A percentile compares a stretch with the other conserved stretches of the same genome.
Evolutionary conservation across 495 filamentous ascomycete species (phyloP).

Genomic region (Penicillium ucsense): DNA sequence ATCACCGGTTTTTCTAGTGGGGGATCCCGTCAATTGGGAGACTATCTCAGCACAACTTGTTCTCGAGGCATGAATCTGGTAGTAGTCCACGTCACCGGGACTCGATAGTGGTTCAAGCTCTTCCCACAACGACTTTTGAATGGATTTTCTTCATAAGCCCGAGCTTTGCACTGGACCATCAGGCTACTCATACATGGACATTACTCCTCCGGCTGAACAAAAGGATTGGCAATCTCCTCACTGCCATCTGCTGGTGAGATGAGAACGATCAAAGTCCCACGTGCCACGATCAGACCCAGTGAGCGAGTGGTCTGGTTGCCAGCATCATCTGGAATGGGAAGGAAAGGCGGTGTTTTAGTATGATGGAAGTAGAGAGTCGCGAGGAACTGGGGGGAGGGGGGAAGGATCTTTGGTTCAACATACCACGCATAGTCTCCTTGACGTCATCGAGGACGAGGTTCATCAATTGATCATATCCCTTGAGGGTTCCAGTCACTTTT

Average conservation of each 20-base stretch:
- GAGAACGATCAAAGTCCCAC: constrained; percentile 83
- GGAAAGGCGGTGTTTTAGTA: constrained; percentile 6
- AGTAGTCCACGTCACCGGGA: too few relatives aligned
- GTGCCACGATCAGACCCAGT: constrained; percentile 82
- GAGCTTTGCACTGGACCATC: too few relatives aligned
- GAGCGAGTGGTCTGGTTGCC: constrained; percentile 76
- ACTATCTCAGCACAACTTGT: too few relatives aligned
- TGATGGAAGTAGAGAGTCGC: not conserved
- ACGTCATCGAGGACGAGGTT: constrained; percentile 94
- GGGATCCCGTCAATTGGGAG: too few relatives aligned
- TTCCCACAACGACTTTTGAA: too few relatives aligned
- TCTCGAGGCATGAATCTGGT: too few relatives aligned
- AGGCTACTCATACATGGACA: too few relatives aligned
- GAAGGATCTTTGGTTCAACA: not conserved
- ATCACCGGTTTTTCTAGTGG: not conserved
- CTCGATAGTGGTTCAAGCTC: too few relatives aligned
- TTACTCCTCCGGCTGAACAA: constrained; percentile 59
- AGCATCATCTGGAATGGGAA: constrained; percentile 59
- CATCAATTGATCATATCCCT: constrained; percentile 95
- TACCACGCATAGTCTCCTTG: constrained; percentile 79
- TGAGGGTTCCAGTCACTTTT: constrained; percentile 75
- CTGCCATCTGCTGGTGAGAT: constrained; percentile 91
- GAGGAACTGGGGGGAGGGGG: not conserved
- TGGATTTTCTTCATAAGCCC: too few relatives aligned
- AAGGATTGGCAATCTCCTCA: constrained; percentile 92